phyloP scores from a whole-genome alignment of 176 grass and related monocot genomes.

The Raddia distichophylla region DNA sequence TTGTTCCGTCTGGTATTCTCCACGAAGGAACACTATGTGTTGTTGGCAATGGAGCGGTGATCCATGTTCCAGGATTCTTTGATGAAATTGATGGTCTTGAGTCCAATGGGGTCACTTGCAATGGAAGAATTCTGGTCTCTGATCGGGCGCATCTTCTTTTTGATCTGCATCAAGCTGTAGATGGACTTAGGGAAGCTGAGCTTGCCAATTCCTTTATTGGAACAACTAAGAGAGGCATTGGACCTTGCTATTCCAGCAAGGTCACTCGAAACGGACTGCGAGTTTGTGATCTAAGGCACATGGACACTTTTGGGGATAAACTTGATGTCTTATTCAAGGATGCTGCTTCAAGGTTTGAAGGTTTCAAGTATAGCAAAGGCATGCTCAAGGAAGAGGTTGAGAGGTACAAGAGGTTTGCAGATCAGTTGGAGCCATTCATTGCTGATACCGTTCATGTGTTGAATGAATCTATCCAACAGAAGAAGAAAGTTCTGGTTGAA shows the following conservation, averaged over 20 bases:
- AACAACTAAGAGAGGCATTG: slow-evolving; percentile 87
- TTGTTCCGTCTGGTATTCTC: slow-evolving; percentile 88
- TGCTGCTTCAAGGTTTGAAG: slow-evolving; percentile 62
- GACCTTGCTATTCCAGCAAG: slow-evolving; percentile 87
- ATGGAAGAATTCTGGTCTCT: slow-evolving; percentile 73
- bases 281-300: slow-evolving; percentile 75
- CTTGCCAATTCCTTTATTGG: slow-evolving; percentile 73
- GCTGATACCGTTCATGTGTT: slow-evolving; percentile 73
- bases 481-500: slow-evolving; percentile 86
- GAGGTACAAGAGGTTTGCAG: slow-evolving; percentile 68
- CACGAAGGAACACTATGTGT: slow-evolving; percentile 68
- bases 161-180: slow-evolving; percentile 79
- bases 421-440: slow-evolving; percentile 69
- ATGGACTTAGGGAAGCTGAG: slow-evolving; percentile 79
- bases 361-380: slow-evolving; percentile 59
- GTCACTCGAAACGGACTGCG: slow-evolving; percentile 73
- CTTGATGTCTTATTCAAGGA: slow-evolving; percentile 72
- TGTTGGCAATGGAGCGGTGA: slow-evolving; percentile 80
- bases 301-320: slow-evolving; percentile 83
- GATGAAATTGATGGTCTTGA: slow-evolving; percentile 79
- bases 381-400: slow-evolving; percentile 78
- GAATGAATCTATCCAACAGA: slow-evolving; percentile 65
- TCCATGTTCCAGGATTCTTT: slow-evolving; percentile 84
- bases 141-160: slow-evolving; percentile 80
- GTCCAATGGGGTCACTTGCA: slow-evolving; percentile 60